A percentile compares a stretch with the other conserved stretches of the same genome.
phyloP scores from a whole-genome alignment of 2,329 filamentous ascomycete species.

The Fusarium longipes region DNA sequence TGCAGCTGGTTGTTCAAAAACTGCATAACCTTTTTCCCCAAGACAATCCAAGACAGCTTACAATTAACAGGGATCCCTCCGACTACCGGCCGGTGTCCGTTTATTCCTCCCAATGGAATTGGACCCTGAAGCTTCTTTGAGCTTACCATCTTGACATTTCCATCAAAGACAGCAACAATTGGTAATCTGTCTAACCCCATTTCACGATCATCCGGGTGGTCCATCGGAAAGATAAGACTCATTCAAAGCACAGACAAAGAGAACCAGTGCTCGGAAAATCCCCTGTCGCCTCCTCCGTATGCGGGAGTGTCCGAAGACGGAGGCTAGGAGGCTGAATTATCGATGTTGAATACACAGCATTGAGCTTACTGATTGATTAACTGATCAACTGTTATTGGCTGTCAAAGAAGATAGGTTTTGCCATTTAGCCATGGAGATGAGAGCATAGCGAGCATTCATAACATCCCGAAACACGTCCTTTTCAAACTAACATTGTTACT shows the following conservation, averaged over 20 bases:
- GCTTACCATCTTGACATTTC: conserved; percentile 35
- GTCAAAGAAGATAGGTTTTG: not conserved
- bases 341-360: conserved; percentile 20
- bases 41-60: not conserved
- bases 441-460: not conserved
- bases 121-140: conserved; percentile 13
- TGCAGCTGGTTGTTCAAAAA: conserved; percentile 19
- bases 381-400: conserved; percentile 33
- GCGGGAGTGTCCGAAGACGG: conserved; percentile 34
- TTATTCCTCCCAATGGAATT: conserved; percentile 6
- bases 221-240: conserved; percentile 3
- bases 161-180: conserved; percentile 26
- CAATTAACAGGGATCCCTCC: conserved; percentile 30
- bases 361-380: conserved; percentile 44
- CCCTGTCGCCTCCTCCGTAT: conserved; percentile 32
- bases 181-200: conserved; percentile 24
- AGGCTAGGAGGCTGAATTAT: conserved; percentile 13
- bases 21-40: conserved; percentile 23
- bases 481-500: not conserved
- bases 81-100: conserved; percentile 47
- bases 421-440: not conserved
- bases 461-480: not conserved
- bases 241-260: conserved; percentile 2
- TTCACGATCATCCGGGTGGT: conserved; percentile 7
- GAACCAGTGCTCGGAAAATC: conserved; percentile 6